Conservation (phyloP, 345 rosid species). For the Odontarrhena argentea region DNA sequence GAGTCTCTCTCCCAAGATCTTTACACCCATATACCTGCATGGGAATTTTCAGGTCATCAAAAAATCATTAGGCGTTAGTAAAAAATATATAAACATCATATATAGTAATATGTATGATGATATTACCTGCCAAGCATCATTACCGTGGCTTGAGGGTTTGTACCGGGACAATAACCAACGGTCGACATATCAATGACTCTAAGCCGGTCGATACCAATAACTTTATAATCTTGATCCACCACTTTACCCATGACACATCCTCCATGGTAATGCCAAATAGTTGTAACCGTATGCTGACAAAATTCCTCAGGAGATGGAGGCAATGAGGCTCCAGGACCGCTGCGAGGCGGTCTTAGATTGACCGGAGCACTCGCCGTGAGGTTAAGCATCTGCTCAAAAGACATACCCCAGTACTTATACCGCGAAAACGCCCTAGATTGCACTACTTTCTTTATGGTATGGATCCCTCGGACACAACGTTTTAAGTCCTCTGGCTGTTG, state of each 20-base stretch:
- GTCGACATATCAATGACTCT: constrained; percentile 88
- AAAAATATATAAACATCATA: constrained; percentile 5
- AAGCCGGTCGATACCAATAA: constrained; percentile 59
- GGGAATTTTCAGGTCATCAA: background rate
- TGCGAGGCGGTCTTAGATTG: constrained; percentile 66
- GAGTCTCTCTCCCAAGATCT: constrained; percentile 73
- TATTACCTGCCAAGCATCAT: constrained; percentile 97
- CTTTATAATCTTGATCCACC: constrained; percentile 69
- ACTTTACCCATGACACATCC: constrained; percentile 84
- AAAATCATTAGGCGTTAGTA: constrained; percentile 4
- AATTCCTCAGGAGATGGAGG: constrained; percentile 55
- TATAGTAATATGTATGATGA: background rate
- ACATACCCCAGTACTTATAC: constrained; percentile 43
- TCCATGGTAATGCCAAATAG: constrained; percentile 95
- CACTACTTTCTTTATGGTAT: constrained; percentile 52
- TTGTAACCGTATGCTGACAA: constrained; percentile 80
- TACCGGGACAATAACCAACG: constrained; percentile 71
- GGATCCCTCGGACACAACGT: constrained; percentile 62
- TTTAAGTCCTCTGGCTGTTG: constrained; percentile 56
- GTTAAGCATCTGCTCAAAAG: constrained; percentile 48
- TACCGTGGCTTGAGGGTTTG: constrained; percentile 95
- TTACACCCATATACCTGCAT: constrained; percentile 86
- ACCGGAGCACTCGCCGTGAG: constrained; percentile 56
- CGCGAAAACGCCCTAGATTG: constrained; percentile 54
- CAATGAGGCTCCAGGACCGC: constrained; percentile 50